phyloP scores from a whole-genome alignment of 139 green algal genomes.

The Picochlorum sp. region DNA sequence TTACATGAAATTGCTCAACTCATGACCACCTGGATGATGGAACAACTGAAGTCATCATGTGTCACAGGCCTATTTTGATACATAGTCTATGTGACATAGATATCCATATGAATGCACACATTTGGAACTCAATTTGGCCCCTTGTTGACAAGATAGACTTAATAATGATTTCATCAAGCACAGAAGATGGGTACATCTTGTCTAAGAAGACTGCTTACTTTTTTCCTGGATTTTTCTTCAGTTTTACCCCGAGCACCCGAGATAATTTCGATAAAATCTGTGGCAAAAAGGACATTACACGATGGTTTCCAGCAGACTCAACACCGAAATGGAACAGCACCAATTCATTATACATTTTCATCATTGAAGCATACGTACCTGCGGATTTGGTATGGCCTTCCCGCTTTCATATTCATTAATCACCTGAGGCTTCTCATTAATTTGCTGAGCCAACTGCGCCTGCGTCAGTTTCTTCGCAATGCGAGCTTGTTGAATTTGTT shows the following conservation, averaged over 20 bases:
- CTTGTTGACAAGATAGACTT: too few relatives aligned
- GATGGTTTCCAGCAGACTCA: neutral
- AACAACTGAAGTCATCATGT: too few relatives aligned
- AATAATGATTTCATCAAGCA: too few relatives aligned
- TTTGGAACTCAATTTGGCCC: too few relatives aligned
- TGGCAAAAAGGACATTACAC: too few relatives aligned
- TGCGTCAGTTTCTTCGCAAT: slow-evolving; percentile 96
- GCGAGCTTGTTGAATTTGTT: slow-evolving; percentile 78
- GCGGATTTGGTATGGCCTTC: slow-evolving; percentile 94
- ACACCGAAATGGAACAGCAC: neutral
- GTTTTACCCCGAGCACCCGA: slow-evolving; percentile 61
- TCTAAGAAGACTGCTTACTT: slow-evolving; percentile 14
- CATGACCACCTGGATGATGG: too few relatives aligned
- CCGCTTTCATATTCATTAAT: slow-evolving; percentile 81
- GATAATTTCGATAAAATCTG: slow-evolving; percentile 82
- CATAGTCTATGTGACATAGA: too few relatives aligned
- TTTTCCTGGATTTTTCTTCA: slow-evolving; percentile 42
- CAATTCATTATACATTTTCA: neutral
- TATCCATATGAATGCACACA: too few relatives aligned
- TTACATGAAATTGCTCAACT: too few relatives aligned
- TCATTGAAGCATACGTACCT: too few relatives aligned
- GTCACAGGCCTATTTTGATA: too few relatives aligned
- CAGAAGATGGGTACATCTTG: too few relatives aligned
- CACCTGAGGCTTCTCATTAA: slow-evolving; percentile 94
- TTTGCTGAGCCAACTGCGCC: slow-evolving; percentile 69